phyloP scores from a whole-genome alignment of 2,329 filamentous ascomycete genomes.

The Talaromyces piceae region DNA sequence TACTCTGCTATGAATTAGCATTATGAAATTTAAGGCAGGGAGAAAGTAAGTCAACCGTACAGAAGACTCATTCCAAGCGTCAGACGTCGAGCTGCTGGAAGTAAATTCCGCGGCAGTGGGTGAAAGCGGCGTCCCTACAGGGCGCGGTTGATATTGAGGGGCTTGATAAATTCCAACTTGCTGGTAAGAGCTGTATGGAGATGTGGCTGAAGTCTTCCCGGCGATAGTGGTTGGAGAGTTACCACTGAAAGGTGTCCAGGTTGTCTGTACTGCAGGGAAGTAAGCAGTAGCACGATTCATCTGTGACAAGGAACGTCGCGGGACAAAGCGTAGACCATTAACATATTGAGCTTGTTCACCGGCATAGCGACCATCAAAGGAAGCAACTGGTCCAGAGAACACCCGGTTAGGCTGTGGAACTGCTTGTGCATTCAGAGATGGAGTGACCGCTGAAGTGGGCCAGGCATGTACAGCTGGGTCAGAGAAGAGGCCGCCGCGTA shows the following conservation, averaged over 20 bases:
- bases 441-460: neutral
- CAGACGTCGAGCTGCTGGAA: constrained; percentile 29
- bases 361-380: constrained; percentile 23
- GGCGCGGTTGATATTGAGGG: constrained; percentile 46
- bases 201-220: constrained; percentile 21
- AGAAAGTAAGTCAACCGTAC: constrained; percentile 42
- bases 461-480: constrained; percentile 15
- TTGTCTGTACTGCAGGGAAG: constrained; percentile 25
- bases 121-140: constrained; percentile 60
- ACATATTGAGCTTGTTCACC: constrained; percentile 25
- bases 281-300: constrained; percentile 24
- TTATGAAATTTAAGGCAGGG: neutral
- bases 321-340: constrained; percentile 17
- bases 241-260: constrained; percentile 27
- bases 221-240: constrained; percentile 18
- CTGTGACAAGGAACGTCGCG: constrained; percentile 26
- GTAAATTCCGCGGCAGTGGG: constrained; percentile 70
- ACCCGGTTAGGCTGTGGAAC: constrained; percentile 26
- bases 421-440: constrained; percentile 22
- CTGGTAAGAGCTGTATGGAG: constrained; percentile 26
- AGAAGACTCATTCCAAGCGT: constrained; percentile 36
- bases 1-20: constrained; percentile 18
- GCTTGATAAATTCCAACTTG: constrained; percentile 29
- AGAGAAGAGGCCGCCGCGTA: constrained; percentile 17
- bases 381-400: constrained; percentile 27